Conservation (phyloP, 768 basidiomycete species). For the Sporobolomyces pararoseus region DNA sequence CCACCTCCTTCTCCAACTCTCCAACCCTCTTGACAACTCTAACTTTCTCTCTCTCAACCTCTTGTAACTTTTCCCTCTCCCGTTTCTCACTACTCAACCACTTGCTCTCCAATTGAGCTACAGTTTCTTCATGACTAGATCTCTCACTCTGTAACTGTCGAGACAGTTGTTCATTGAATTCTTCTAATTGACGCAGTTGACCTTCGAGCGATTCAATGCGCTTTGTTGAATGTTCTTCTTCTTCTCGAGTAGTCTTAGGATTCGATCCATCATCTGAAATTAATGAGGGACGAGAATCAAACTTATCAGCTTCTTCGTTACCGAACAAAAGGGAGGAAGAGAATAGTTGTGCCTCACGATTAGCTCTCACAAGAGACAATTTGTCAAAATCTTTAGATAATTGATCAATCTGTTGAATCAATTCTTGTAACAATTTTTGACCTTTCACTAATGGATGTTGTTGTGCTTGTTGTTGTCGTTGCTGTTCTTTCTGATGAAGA, state of each 20-base stretch:
- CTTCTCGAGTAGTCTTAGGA: too few species aligned
- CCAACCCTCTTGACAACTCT: neutral
- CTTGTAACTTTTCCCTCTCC: constrained; percentile 57
- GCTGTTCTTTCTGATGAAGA: too few species aligned
- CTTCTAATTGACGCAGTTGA: constrained; percentile 62
- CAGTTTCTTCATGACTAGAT: constrained; percentile 39
- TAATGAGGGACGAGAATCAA: too few species aligned
- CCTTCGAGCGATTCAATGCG: constrained; percentile 63
- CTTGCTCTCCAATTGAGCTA: constrained; percentile 31
- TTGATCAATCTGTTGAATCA: constrained; percentile 71
- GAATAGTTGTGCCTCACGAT: constrained; percentile 58
- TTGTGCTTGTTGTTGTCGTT: neutral
- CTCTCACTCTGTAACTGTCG: constrained; percentile 44
- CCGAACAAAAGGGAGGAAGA: neutral
- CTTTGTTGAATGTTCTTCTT: too few species aligned
- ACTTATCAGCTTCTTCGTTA: neutral
- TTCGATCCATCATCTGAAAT: too few species aligned
- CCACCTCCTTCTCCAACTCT: constrained; percentile 54
- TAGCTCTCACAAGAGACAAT: too few species aligned
- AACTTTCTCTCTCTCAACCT: constrained; percentile 49
- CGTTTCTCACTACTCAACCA: constrained; percentile 53
- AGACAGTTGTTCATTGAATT: constrained; percentile 59
- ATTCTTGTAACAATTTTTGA: constrained; percentile 62
- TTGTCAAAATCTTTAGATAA: constrained; percentile 77
- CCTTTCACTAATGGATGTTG: constrained; percentile 61